Evolutionary conservation across 129 eudicot genomes (phyloP).

Genomic region (Tanacetum coccineum): DNA sequence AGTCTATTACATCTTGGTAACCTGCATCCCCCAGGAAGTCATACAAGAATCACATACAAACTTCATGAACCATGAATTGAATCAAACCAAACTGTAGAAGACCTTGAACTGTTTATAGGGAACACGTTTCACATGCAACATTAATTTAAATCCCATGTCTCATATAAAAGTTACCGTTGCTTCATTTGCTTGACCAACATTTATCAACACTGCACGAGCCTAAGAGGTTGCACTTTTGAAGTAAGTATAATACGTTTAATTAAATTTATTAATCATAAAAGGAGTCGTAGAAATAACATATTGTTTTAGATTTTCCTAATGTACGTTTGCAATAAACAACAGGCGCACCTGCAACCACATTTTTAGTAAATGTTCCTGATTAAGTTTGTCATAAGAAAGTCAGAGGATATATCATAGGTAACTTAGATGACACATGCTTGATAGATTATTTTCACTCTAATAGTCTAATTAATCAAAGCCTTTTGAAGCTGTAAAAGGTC

Average conservation of each 20-base stretch:
- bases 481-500: neutral
- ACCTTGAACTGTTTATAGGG: neutral
- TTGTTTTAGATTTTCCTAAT: slow-evolving; percentile 57
- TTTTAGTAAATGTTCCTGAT: slow-evolving; percentile 80
- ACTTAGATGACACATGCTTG: neutral
- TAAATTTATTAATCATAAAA: neutral
- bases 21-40: slow-evolving; percentile 88
- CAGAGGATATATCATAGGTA: neutral
- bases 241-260: neutral
- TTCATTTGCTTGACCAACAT: slow-evolving; percentile 97
- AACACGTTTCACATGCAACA: neutral
- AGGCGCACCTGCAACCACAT: slow-evolving; percentile 90
- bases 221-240: slow-evolving; percentile 32
- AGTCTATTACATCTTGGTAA: slow-evolving; percentile 85
- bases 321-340: slow-evolving; percentile 62
- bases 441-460: neutral
- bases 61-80: slow-evolving; percentile 11
- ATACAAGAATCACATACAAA: slow-evolving; percentile 19
- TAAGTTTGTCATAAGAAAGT: slow-evolving; percentile 14
- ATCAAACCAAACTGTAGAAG: neutral
- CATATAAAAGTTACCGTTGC: slow-evolving; percentile 41
- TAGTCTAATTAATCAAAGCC: neutral
- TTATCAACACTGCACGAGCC: slow-evolving; percentile 89
- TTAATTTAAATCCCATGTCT: slow-evolving; percentile 1
- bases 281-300: slow-evolving; percentile 26